These are phyloP conservation scores for Aegle marmelos DNA, from an alignment of 345 rosid species.

Conservation along the genomic window DNA sequence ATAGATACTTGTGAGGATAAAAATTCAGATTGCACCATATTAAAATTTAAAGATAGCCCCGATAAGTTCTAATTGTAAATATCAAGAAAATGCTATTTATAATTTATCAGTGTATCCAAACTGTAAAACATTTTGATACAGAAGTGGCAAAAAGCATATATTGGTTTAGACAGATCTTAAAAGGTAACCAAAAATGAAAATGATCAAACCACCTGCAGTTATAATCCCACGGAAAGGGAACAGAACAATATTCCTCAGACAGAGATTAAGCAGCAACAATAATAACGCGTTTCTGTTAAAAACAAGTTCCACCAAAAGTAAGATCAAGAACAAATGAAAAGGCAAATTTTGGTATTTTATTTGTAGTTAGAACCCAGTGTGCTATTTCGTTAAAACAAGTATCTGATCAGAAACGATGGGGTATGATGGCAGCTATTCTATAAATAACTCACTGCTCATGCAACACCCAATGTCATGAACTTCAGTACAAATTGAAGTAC, in stretches of 20 bases:
- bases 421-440: constrained; percentile 31
- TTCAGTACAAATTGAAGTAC: neutral
- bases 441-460: constrained; percentile 25
- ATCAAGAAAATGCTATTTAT: no score
- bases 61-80: no score
- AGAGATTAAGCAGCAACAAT: neutral
- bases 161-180: neutral
- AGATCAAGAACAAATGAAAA: neutral
- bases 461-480: constrained; percentile 16
- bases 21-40: no score
- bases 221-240: neutral
- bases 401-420: neutral
- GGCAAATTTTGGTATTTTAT: constrained; percentile 6
- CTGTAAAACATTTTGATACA: no score
- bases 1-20: no score
- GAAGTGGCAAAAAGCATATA: no score
- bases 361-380: neutral
- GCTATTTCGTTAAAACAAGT: neutral
- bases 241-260: no score
- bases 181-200: neutral
- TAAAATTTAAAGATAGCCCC: no score
- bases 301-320: neutral
- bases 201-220: neutral
- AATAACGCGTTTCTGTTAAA: neutral
- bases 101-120: no score